Base-by-base conservation (phyloP, 345 rosid genomes). In the Eucalyptus pauciflora region DNA sequence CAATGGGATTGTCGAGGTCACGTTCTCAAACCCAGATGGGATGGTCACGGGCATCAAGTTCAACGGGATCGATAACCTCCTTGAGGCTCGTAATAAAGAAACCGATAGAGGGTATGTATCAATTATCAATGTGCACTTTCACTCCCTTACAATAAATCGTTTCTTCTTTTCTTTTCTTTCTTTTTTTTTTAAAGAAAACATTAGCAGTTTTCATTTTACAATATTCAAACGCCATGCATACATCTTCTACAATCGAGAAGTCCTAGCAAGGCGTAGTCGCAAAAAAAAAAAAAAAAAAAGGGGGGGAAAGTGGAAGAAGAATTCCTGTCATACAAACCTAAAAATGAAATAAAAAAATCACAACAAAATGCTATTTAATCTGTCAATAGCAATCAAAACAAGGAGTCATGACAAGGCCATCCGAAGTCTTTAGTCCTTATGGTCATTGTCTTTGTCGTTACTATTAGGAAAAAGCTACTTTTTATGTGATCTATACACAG, bases 1-100 rank as follows among this genome's bases (percentile, higher is more conserved):
- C 37, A 93, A 93, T 88, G 94, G 94, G 7, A 45, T 90, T 11
- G 90, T 93, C n/a, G 87, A 90, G 89, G 87, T 93, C 22, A 92
- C 90, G 15, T 51, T 93, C 33, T 91, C 91, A 46, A 86, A 43
- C 27, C 94, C 93, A 33, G 86, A 10, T 1, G 94, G 94, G 17
- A 86, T 90, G 11, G 88, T 93, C 16, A 69, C 41, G 5, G 93
- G 87, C 89, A 92, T 93, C 48, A 86, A 86, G 56, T 90, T 89
- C 89, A 52, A 85, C 29, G 94, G 92, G 87, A 76, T 93, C 24
- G 89, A 91, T 22, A 91, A 93, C 85, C 88, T 90, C 37, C 93
- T 93, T 20, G 93, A 89, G 37, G 24, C 15, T 71, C 90, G 89
- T 16, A 71, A 81, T 17, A 80, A 10, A 8, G 25, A 37, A 51